Base-by-base conservation (phyloP, 768 basidiomycete species). In the Cyclocybe aegerita region DNA sequence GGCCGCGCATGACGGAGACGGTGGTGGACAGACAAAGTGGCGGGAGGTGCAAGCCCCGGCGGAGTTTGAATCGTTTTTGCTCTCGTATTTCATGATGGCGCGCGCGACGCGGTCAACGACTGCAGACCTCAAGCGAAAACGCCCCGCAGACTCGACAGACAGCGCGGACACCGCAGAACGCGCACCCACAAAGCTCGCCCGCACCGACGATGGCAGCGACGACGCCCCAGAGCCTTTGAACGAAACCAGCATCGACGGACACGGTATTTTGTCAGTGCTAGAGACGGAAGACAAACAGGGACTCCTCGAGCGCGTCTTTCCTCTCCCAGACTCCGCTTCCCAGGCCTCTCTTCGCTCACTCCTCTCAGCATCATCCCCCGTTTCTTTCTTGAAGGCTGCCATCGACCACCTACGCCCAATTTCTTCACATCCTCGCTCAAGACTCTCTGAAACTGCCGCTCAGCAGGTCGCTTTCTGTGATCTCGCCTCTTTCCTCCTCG, bases 271-370 rank as follows among this genome's bases (percentile, higher is more conserved):
- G 56, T 39, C 53, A 17, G 52, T 62, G 7, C 56, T 61, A 47
- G 66, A 70, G 48, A 32, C 53, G 8, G 55, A 61, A 35, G 90
- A 93, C 65, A 76, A 76, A 0, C 88, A 89, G 56, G 87, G 84
- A 41, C 73, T 93, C 4, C 81, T 93, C 8, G 89, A 92, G 74
- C 85, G 90, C 58, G 85, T 88, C 55, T 86, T 88, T 62, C 81
- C 84, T 8, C 15, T 44, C n/a, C 41, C 37, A 7, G 34, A 70
- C 83, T 16, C 71, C 72, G 15, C 63, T 71, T 46, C 65, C 72
- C 55, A 67, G 70, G 52, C 53, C 35, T 59, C 60, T 35, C 49
- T 61, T 14, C 64, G 60, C 46, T 59, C 43, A 45, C 54, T 57
- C 46, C 53, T 63, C 34, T 36, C 42, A 47, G 39, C 46, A 48